phyloP scores from a whole-genome alignment of 2,329 filamentous ascomycete genomes.

The Cordyceps militaris region DNA sequence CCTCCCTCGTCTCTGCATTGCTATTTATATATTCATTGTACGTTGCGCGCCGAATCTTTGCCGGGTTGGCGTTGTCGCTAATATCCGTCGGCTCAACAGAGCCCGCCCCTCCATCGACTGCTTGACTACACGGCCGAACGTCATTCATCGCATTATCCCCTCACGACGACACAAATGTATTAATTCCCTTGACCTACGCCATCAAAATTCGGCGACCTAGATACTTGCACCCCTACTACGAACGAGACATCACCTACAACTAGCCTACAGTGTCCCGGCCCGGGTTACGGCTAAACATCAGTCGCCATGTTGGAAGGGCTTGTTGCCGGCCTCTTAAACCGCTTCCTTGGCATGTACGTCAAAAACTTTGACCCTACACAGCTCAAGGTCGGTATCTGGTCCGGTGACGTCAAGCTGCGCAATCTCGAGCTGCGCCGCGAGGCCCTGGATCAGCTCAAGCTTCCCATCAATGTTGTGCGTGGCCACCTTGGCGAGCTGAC shows the following conservation, averaged over 20 bases:
- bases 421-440: constrained; percentile 90
- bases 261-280: constrained; percentile 44
- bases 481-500: constrained; percentile 90
- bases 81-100: neutral
- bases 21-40: neutral
- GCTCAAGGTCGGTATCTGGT: constrained; percentile 98
- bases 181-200: neutral
- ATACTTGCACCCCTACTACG: neutral
- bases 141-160: neutral
- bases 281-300: constrained; percentile 59
- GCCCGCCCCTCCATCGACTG: constrained; percentile 10
- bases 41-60: neutral
- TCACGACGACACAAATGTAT: constrained; percentile 1
- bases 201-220: neutral
- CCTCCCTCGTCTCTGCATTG: neutral
- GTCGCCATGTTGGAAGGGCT: constrained; percentile 89
- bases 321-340: constrained; percentile 93
- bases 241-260: neutral
- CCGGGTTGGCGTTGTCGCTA: neutral
- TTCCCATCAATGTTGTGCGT: constrained; percentile 94
- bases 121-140: neutral
- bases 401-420: constrained; percentile 90
- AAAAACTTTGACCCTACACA: constrained; percentile 98
- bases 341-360: constrained; percentile 99
- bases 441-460: constrained; percentile 91